Evolutionary conservation across 768 basidiomycete genomes (phyloP).

Genomic region (Hygrocybe coccinea): DNA sequence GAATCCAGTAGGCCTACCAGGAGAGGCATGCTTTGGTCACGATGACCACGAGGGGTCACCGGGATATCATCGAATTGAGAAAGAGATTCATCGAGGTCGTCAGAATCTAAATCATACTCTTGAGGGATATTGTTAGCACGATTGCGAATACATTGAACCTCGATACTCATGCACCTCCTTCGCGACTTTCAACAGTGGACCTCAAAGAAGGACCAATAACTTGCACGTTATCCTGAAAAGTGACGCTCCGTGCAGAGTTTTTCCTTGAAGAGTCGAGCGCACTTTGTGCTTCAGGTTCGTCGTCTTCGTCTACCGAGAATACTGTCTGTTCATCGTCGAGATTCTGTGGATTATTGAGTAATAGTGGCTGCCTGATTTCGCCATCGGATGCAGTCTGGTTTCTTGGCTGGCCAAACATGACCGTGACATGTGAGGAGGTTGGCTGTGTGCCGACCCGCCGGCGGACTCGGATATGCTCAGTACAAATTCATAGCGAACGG

Average conservation of each 20-base stretch:
- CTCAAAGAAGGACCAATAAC: slow-evolving; percentile 63
- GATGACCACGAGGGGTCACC: slow-evolving; percentile 33
- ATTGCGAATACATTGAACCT: not conserved
- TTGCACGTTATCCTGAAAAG: slow-evolving; percentile 66
- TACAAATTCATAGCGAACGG: not conserved
- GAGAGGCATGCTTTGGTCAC: slow-evolving; percentile 64
- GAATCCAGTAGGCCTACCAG: slow-evolving; percentile 74
- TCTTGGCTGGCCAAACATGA: slow-evolving; percentile 23
- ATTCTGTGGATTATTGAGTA: slow-evolving; percentile 43
- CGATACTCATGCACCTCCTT: slow-evolving; percentile 61
- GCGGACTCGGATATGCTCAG: no score
- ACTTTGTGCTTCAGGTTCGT: slow-evolving; percentile 40
- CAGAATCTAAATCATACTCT: slow-evolving; percentile 82
- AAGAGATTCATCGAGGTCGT: slow-evolving; percentile 55
- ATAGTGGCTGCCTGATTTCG: slow-evolving; percentile 57
- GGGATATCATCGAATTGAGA: slow-evolving; percentile 26
- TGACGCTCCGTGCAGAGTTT: slow-evolving; percentile 45
- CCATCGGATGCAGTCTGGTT: slow-evolving; percentile 23
- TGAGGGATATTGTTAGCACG: slow-evolving; percentile 27
- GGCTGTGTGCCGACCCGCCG: not conserved
- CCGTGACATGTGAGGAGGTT: not conserved
- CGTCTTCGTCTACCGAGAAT: slow-evolving; percentile 55
- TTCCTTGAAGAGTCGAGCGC: slow-evolving; percentile 28
- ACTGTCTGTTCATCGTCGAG: slow-evolving; percentile 37
- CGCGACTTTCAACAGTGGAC: slow-evolving; percentile 72